A percentile compares a stretch with the other conserved stretches of the same genome.
phyloP scores from a whole-genome alignment of 2,329 filamentous ascomycete species.

The Neopestalotiopsis clavispora region DNA sequence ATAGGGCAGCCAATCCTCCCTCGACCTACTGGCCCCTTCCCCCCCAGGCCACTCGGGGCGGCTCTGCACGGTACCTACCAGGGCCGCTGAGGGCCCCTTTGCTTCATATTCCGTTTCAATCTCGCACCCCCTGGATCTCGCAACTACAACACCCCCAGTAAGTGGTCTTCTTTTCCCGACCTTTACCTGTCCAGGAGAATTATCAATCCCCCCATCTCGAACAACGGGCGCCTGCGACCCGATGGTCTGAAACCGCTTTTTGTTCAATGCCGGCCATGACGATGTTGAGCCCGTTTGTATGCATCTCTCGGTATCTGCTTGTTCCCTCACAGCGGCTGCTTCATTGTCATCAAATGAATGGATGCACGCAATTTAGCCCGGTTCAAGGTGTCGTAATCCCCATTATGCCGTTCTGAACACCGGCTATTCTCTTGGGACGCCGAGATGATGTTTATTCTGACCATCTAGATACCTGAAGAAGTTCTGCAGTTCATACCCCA shows the following conservation, averaged over 20 bases:
- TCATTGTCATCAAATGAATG: background rate
- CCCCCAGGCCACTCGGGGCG: background rate
- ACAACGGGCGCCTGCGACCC: slow-evolving; percentile 33
- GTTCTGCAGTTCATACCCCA: background rate
- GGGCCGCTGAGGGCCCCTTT: slow-evolving; percentile 25
- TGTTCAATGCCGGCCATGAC: slow-evolving; percentile 26
- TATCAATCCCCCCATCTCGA: slow-evolving; percentile 4
- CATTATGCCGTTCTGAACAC: no score
- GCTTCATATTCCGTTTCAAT: slow-evolving; percentile 38
- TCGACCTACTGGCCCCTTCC: no score
- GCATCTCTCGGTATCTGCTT: no score
- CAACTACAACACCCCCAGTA: background rate
- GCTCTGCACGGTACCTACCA: slow-evolving; percentile 9
- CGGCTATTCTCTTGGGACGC: background rate
- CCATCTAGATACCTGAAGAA: background rate
- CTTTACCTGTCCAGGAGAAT: no score
- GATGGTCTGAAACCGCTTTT: slow-evolving; percentile 34
- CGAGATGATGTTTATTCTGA: background rate
- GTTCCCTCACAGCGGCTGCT: background rate
- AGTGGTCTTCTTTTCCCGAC: no score
- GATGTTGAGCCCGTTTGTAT: no score
- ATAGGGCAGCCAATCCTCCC: no score
- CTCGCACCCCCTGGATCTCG: slow-evolving; percentile 10
- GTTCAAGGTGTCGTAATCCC: background rate
- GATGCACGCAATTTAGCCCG: background rate